A percentile compares a stretch with the other conserved stretches of the same genome.
phyloP scores from a whole-genome alignment of 768 basidiomycete genomes.

The Imleria badia region DNA sequence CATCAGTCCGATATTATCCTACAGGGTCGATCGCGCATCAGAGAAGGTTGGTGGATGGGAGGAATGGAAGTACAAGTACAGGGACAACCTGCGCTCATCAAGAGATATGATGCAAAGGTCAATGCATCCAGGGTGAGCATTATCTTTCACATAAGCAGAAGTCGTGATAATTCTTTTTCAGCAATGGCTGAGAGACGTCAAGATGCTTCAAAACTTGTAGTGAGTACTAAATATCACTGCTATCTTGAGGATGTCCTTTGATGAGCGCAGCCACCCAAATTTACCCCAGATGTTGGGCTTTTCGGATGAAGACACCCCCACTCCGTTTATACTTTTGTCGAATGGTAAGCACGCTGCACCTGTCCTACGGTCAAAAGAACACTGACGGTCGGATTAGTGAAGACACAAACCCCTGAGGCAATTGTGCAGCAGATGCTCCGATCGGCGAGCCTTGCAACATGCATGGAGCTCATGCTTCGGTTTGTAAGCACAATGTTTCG shows the following conservation, averaged over 20 bases:
- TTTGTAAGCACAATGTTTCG: constrained; percentile 26
- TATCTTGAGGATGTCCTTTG: neutral
- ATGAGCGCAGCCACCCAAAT: constrained; percentile 44
- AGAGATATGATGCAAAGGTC: constrained; percentile 40
- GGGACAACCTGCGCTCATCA: constrained; percentile 41
- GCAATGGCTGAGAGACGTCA: constrained; percentile 53
- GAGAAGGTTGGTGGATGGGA: constrained; percentile 51
- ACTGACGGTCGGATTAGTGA: constrained; percentile 32
- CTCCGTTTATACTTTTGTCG: constrained; percentile 52
- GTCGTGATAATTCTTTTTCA: constrained; percentile 13
- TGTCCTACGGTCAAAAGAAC: neutral
- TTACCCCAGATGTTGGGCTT: constrained; percentile 54
- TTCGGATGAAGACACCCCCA: constrained; percentile 43
- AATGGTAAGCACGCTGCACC: constrained; percentile 34
- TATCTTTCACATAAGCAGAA: neutral
- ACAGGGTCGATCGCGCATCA: constrained; percentile 36
- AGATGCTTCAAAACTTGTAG: constrained; percentile 50
- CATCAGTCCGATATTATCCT: constrained; percentile 48
- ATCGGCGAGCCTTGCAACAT: constrained; percentile 37
- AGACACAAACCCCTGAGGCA: constrained; percentile 42
- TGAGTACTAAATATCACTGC: constrained; percentile 23
- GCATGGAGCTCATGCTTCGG: constrained; percentile 35
- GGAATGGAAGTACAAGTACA: constrained; percentile 40
- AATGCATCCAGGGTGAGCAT: constrained; percentile 33
- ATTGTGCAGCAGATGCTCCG: constrained; percentile 37